Evolutionary conservation across 257 asterid species (phyloP).

Genomic region (Solanum clarkiae): DNA sequence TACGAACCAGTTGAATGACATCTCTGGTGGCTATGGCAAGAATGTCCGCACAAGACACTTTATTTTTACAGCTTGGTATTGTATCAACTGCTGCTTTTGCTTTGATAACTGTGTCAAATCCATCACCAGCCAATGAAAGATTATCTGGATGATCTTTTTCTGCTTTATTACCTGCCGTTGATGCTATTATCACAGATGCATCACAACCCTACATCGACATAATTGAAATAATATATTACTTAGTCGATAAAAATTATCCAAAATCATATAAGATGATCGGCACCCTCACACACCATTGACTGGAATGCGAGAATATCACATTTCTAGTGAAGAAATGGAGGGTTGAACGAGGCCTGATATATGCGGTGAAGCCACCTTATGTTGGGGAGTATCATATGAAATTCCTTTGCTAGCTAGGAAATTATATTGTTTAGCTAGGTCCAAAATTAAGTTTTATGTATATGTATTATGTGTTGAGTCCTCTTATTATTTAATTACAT

Average conservation of each 20-base stretch:
- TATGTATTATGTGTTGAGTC: background rate
- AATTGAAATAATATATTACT: background rate
- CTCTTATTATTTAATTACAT: background rate
- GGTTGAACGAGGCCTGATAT: too few relatives aligned
- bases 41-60: slow-evolving; percentile 86
- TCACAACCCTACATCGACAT: slow-evolving; percentile 52
- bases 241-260: background rate
- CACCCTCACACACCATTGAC: background rate
- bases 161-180: slow-evolving; percentile 41
- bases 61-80: slow-evolving; percentile 35
- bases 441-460: background rate
- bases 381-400: background rate
- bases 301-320: background rate
- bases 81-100: slow-evolving; percentile 81
- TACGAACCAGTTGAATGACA: slow-evolving; percentile 49
- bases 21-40: slow-evolving; percentile 77
- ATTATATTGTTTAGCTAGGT: background rate
- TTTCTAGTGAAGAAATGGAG: too few relatives aligned
- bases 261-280: background rate
- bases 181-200: slow-evolving; percentile 55
- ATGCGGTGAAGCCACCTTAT: background rate
- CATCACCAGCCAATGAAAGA: slow-evolving; percentile 83
- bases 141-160: slow-evolving; percentile 83
- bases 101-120: slow-evolving; percentile 71
- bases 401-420: background rate